phyloP scores from a whole-genome alignment of 2,329 filamentous ascomycete genomes.

The Penicillium sp. region DNA sequence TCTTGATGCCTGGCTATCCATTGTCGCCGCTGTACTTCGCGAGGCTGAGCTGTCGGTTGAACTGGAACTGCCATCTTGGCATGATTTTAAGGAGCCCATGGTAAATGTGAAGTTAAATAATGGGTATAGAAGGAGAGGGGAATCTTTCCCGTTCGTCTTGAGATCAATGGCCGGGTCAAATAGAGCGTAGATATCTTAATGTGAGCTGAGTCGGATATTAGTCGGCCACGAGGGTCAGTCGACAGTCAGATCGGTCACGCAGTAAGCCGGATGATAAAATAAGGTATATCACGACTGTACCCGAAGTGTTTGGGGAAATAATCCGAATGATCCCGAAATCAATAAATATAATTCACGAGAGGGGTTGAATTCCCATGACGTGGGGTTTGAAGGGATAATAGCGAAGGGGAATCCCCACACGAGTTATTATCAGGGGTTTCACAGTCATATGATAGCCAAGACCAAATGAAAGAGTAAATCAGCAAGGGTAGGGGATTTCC shows the following conservation, averaged over 20 bases:
- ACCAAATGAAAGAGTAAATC: background rate
- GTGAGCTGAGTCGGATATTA: background rate
- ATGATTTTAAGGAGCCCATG: slow-evolving; percentile 34
- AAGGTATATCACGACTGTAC: slow-evolving; percentile 4
- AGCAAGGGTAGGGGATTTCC: slow-evolving; percentile 6
- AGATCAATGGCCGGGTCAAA: background rate
- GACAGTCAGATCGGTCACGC: slow-evolving; percentile 1
- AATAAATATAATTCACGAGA: background rate
- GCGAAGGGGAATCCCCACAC: slow-evolving; percentile 2
- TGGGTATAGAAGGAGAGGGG: background rate
- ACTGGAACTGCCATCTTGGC: slow-evolving; percentile 36
- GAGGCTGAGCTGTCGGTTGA: slow-evolving; percentile 43
- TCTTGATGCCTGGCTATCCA: slow-evolving; percentile 35
- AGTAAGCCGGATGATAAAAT: slow-evolving; percentile 4
- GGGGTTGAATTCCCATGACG: slow-evolving; percentile 20
- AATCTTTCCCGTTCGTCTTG: too few relatives aligned
- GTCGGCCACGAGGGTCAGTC: background rate
- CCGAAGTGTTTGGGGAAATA: background rate
- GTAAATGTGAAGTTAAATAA: background rate
- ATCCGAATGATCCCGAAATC: slow-evolving; percentile 4
- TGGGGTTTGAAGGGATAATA: slow-evolving; percentile 4
- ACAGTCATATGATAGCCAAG: slow-evolving; percentile 4
- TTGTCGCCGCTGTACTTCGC: slow-evolving; percentile 43
- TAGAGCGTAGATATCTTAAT: background rate
- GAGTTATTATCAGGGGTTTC: background rate